Conservation (phyloP, 306 rosid genomes). For the Inga laurina region DNA sequence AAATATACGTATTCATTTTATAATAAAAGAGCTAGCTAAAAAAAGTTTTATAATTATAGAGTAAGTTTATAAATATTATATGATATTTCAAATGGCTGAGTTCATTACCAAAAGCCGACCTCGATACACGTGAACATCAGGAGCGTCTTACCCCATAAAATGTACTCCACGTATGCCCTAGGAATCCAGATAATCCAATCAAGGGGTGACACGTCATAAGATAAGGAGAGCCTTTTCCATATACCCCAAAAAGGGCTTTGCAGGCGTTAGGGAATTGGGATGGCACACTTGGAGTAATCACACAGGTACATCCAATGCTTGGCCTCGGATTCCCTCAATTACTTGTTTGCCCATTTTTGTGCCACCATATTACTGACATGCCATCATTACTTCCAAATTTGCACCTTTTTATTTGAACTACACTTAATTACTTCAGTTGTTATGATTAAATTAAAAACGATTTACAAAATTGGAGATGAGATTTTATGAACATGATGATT, state of each 20-base stretch:
- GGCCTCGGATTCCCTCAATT: slow-evolving; percentile 34
- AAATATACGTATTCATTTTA: no score
- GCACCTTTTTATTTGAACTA: background rate
- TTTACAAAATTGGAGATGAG: background rate
- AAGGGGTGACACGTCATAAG: slow-evolving; percentile 48
- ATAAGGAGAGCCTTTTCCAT: slow-evolving; percentile 54
- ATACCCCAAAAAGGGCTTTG: slow-evolving; percentile 22
- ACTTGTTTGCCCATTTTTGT: slow-evolving; percentile 32
- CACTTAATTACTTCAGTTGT: background rate
- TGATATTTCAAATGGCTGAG: background rate
- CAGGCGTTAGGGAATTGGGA: slow-evolving; percentile 15
- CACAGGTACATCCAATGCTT: slow-evolving; percentile 33
- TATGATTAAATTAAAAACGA: background rate
- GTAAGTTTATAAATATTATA: background rate
- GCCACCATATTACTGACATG: background rate
- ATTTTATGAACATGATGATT: background rate
- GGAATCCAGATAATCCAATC: slow-evolving; percentile 57
- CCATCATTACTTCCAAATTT: background rate
- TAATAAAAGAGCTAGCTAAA: no score
- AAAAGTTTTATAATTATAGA: no score
- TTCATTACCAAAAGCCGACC: background rate
- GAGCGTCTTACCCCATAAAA: slow-evolving; percentile 31
- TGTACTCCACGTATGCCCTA: slow-evolving; percentile 49
- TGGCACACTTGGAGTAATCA: slow-evolving; percentile 48
- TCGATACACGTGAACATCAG: slow-evolving; percentile 69